A percentile compares a stretch with the other conserved stretches of the same genome.
Conservation (phyloP, 495 filamentous ascomycete species). For the Xylaria palmicola region DNA sequence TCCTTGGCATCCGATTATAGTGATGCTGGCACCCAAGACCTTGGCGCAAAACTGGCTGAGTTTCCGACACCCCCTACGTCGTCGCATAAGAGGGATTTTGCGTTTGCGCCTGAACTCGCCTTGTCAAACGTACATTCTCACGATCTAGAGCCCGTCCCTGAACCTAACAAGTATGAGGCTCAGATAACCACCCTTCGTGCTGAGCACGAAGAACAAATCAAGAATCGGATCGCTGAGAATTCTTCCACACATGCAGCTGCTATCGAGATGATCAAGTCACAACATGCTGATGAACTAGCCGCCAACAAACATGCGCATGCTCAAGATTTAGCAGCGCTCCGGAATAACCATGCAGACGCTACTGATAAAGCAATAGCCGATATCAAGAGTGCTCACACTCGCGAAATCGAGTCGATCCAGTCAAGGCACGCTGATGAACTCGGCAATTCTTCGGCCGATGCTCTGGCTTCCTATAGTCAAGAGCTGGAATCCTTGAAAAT, state of each 20-base stretch:
- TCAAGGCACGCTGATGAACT: slow-evolving; percentile 42
- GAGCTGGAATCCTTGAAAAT: slow-evolving; percentile 41
- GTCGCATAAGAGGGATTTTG: slow-evolving; percentile 18
- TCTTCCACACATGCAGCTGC: slow-evolving; percentile 43
- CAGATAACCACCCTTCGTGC: slow-evolving; percentile 35
- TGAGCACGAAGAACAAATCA: slow-evolving; percentile 45
- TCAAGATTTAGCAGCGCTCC: slow-evolving; percentile 39
- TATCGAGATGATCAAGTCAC: slow-evolving; percentile 44
- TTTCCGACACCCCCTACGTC: slow-evolving; percentile 49
- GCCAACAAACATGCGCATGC: slow-evolving; percentile 37
- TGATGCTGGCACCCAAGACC: slow-evolving; percentile 42
- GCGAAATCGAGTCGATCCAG: slow-evolving; percentile 42
- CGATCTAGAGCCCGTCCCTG: slow-evolving; percentile 35
- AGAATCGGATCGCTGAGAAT: slow-evolving; percentile 44
- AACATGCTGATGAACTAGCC: slow-evolving; percentile 42
- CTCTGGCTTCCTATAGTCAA: slow-evolving; percentile 29
- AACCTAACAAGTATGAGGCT: slow-evolving; percentile 26
- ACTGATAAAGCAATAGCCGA: slow-evolving; percentile 33
- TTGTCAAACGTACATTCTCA: slow-evolving; percentile 31
- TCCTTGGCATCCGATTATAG: slow-evolving; percentile 36
- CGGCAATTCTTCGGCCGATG: slow-evolving; percentile 28
- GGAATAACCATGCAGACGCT: slow-evolving; percentile 39
- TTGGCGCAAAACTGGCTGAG: slow-evolving; percentile 40
- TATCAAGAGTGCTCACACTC: slow-evolving; percentile 29
- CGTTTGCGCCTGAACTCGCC: slow-evolving; percentile 25